These are phyloP conservation scores for Dictyostelium firmibasis DNA, from an alignment of 78 protist genomes.

Conservation along the genomic window DNA sequence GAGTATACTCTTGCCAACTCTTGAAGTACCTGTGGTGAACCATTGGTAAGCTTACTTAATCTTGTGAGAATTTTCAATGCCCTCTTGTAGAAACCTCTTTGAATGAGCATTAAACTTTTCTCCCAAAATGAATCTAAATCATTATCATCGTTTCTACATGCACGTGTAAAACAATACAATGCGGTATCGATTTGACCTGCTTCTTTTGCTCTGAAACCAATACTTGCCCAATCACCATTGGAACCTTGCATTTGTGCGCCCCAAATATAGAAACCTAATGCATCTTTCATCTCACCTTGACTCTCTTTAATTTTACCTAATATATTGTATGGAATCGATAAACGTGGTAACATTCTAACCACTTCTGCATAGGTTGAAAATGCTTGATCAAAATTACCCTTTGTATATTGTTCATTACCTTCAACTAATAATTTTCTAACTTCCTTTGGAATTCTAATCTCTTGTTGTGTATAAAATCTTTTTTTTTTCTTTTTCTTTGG, in stretches of 20 bases:
- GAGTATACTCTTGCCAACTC: not conserved
- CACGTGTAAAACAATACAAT: not conserved
- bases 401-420: slow-evolving; percentile 9
- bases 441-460: not conserved
- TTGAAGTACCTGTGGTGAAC: not conserved
- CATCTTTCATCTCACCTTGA: not conserved
- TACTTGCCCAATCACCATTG: not conserved
- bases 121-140: slow-evolving; percentile 36
- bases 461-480: not conserved
- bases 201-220: not conserved
- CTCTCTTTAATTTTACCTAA: not conserved
- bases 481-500: not conserved
- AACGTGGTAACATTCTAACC: slow-evolving; percentile 16
- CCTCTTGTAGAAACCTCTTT: not conserved
- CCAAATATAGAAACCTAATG: not conserved
- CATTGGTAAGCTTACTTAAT: not conserved
- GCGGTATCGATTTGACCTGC: not conserved
- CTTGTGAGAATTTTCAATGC: not conserved
- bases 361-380: slow-evolving; percentile 15
- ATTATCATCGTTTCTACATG: not conserved
- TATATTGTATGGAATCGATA: slow-evolving; percentile 14
- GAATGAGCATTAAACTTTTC: not conserved
- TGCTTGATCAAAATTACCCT: not conserved
- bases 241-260: slow-evolving; percentile 10
- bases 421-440: not conserved